Conservation (phyloP, 768 basidiomycete species). For the Tubosaeta sp. region DNA sequence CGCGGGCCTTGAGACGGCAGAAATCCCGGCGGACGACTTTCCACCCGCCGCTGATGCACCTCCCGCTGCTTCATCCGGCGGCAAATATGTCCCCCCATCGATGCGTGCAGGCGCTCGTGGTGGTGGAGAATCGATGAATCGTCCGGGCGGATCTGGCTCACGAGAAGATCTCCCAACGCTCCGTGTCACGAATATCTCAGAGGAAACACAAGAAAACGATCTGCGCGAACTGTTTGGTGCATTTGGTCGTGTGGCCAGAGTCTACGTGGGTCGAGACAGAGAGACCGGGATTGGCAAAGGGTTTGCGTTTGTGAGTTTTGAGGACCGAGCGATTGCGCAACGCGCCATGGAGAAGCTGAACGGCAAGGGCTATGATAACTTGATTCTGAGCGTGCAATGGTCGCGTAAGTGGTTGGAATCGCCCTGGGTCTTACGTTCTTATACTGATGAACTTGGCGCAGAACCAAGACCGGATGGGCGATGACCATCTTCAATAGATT, state of each 20-base stretch:
- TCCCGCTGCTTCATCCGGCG: slow-evolving; percentile 40
- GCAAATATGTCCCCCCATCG: slow-evolving; percentile 93
- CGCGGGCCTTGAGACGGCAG: slow-evolving; percentile 61
- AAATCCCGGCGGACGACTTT: slow-evolving; percentile 37
- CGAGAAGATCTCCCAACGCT: slow-evolving; percentile 95
- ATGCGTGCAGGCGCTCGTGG: slow-evolving; percentile 72
- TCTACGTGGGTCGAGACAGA: slow-evolving; percentile 91
- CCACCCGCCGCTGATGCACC: slow-evolving; percentile 32
- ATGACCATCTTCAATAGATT: slow-evolving; percentile 5
- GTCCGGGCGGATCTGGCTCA: slow-evolving; percentile 40
- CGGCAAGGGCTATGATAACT: slow-evolving; percentile 88
- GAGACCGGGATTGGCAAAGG: slow-evolving; percentile 95
- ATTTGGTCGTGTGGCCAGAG: slow-evolving; percentile 83
- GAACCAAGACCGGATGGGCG: slow-evolving; percentile 44
- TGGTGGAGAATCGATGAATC: slow-evolving; percentile 70
- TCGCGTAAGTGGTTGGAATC: slow-evolving; percentile 43
- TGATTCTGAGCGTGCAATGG: slow-evolving; percentile 73
- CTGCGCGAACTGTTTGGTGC: slow-evolving; percentile 84
- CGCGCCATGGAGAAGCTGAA: slow-evolving; percentile 89
- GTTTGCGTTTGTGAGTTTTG: slow-evolving; percentile 96
- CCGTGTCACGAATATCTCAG: slow-evolving; percentile 94
- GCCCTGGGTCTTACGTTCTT: not conserved
- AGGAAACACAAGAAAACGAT: slow-evolving; percentile 93
- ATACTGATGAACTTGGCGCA: slow-evolving; percentile 15
- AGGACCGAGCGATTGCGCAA: slow-evolving; percentile 74